Evolutionary conservation across 139 green algal species (phyloP), one percentile per base, ranked within the genome.

Genomic region (Tetratostichococcus sp.): DNA sequence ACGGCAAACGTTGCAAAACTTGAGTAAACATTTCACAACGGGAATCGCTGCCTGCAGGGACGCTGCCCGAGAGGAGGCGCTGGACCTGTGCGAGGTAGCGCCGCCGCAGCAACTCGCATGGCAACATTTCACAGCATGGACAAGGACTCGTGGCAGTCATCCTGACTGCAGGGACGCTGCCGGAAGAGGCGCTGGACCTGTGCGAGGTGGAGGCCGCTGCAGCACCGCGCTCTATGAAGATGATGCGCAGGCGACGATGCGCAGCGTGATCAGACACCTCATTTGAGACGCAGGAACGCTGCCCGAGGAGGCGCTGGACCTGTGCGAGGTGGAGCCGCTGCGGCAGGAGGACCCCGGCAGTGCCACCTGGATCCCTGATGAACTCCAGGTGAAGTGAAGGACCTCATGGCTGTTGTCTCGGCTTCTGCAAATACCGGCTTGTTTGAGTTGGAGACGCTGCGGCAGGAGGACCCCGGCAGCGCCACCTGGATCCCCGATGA

Each of bases 311-410:
- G 50, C 67, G 30, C 78, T 89, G 67, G 80, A 80, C 35, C 73
- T 89, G 67, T 89, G 85, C 67, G 85, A 89, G 70, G 72, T 89
- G n/a, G 85, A 89, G 75, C 78, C 85, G 4, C 71, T 89, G 66
- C 67, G 83, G 22, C 83, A 87, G 69, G 73, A 88, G 39, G 83
- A 82, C 31, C 5, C 73, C 14, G 79, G 35, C 43, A 43, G 23
- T 2, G 26, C 39, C 70, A 69, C 62, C 26, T 80, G 76, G 76
- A 30, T 76, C 8, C 76, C 76, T 1, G 75, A 80, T 22, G 39
- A 50, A 14, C 39, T 50, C 8, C 39, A 50, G 39, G 39, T 50
- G n/a, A n/a, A n/a, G n/a, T n/a, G n/a, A n/a, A n/a, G n/a, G n/a
- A n/a, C n/a, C n/a, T n/a, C n/a, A n/a, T n/a, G n/a, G n/a, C n/a